Percentiles rank a stretch among this genome's conserved stretches.
Evolutionary conservation across 2,329 filamentous ascomycete genomes (phyloP).

Genomic region (Diaporthe australafricana): DNA sequence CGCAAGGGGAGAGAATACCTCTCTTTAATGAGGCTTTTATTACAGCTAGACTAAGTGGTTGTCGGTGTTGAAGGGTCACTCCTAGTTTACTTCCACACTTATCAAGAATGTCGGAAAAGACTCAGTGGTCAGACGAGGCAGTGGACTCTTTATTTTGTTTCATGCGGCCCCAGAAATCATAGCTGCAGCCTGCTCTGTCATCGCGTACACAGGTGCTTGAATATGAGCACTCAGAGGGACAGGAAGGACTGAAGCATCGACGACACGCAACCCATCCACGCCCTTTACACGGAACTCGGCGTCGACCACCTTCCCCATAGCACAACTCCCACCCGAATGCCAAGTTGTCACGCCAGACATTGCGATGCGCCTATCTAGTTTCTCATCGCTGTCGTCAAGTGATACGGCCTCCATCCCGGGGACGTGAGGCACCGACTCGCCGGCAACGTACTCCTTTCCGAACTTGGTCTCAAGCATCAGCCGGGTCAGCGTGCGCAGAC

Average conservation of each 20-base stretch:
- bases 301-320: slow-evolving; percentile 50
- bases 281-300: slow-evolving; percentile 51
- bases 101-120: not conserved
- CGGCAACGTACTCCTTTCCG: slow-evolving; percentile 43
- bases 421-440: slow-evolving; percentile 39
- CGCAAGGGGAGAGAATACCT: not conserved
- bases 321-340: slow-evolving; percentile 44
- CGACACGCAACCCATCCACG: slow-evolving; percentile 50
- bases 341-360: slow-evolving; percentile 40
- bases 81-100: too few species aligned
- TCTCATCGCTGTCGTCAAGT: slow-evolving; percentile 42
- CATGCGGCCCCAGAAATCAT: slow-evolving; percentile 21
- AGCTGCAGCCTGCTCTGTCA: slow-evolving; percentile 24
- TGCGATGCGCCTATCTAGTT: slow-evolving; percentile 44
- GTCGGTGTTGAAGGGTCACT: too few species aligned
- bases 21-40: not conserved
- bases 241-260: slow-evolving; percentile 53
- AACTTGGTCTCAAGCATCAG: slow-evolving; percentile 40
- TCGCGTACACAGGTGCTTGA: slow-evolving; percentile 27
- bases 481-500: slow-evolving; percentile 41
- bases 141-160: not conserved
- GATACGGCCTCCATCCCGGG: slow-evolving; percentile 40
- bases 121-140: not conserved
- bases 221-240: slow-evolving; percentile 31
- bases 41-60: too few species aligned